Base-by-base conservation (phyloP, 2,329 filamentous ascomycete species). In the Curvularia spicifera region DNA sequence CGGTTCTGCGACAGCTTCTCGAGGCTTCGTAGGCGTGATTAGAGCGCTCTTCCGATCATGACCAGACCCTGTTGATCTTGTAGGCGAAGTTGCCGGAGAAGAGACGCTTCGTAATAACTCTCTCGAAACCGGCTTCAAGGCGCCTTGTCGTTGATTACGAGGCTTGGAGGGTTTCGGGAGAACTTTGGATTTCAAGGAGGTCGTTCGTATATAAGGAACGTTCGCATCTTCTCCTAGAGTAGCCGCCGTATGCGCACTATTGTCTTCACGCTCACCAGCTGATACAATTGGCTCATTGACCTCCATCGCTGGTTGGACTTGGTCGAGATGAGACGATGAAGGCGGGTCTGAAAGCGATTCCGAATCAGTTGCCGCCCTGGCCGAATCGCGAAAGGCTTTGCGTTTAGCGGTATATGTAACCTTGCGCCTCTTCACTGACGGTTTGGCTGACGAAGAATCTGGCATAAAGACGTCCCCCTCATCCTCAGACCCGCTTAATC, bases 211-310 rank as follows among this genome's bases (percentile, higher is more conserved):
- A 49, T 65, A 65, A 22, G 51, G 61, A 58, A 39, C 53, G 29
- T 63, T 58, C 13, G 56, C 64, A 10, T 69, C 59, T 51, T 68
- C 61, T 49, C 64, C 55, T 22, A 64, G 64, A 28, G 60, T 59
- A 15, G 54, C 61, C 15, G 72, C 75, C 40, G 76, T 73, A 52
- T 65, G 60, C 20, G 73, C 71, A 20, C 76, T 76, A 40, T 72
- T 69, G 42, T 72, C 50, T 56, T 80, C 79, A 15, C 70, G 72
- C 51, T 66, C 63, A 39, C 67, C 70, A 13, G 60, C 57, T 12
- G 68, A 67, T 15, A 60, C 56, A n/a, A 48, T 66, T n/a, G 69
- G 65, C 40, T 67, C 60, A 10, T 54, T 66, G 8, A 61, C 60
- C 8, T 61, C 57, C 18, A 33, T 66, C 57, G 54, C 69, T 70